Percentiles rank a stretch among this genome's conserved stretches.
These are phyloP conservation scores for Fusarium heterosporum DNA, from an alignment of 2,329 filamentous ascomycete genomes.

Conservation along the genomic window DNA sequence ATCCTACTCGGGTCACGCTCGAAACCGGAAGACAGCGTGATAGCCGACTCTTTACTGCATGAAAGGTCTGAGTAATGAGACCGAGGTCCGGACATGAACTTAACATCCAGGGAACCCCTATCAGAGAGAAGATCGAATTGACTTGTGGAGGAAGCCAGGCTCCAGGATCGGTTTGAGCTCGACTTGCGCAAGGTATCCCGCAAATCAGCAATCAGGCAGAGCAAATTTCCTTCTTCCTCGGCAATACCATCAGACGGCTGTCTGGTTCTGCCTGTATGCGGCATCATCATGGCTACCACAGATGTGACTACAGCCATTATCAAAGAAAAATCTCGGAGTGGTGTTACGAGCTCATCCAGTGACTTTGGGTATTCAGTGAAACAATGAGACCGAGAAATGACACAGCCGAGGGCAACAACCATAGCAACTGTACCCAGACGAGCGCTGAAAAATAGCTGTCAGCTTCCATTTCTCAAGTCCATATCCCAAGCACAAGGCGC, in stretches of 20 bases:
- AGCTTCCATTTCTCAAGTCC: constrained; percentile 21
- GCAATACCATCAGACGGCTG: constrained; percentile 2
- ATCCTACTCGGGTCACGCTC: constrained; percentile 7
- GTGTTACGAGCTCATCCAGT: constrained; percentile 16
- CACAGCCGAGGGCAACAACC: constrained; percentile 14
- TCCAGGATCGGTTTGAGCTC: constrained; percentile 12
- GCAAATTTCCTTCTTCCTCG: constrained; percentile 14
- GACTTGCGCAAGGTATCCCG: neutral
- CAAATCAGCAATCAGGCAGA: neutral
- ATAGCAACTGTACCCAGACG: constrained; percentile 29
- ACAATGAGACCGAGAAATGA: constrained; percentile 10
- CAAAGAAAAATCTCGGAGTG: constrained; percentile 21
- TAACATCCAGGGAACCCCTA: constrained; percentile 17
- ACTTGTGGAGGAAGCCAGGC: constrained; percentile 10
- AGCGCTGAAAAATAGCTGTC: constrained; percentile 27
- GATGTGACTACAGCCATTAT: constrained; percentile 17
- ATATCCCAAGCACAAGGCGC: neutral
- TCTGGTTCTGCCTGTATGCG: neutral
- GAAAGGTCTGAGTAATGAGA: constrained; percentile 15
- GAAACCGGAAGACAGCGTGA: constrained; percentile 20
- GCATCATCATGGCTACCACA: constrained; percentile 19
- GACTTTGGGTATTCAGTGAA: constrained; percentile 2
- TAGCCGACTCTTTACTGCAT: constrained; percentile 15
- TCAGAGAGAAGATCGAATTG: constrained; percentile 9
- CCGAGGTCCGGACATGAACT: constrained; percentile 28